Conservation (phyloP, 176 grass and related monocot genomes). For the Alloteropsis semialata region DNA sequence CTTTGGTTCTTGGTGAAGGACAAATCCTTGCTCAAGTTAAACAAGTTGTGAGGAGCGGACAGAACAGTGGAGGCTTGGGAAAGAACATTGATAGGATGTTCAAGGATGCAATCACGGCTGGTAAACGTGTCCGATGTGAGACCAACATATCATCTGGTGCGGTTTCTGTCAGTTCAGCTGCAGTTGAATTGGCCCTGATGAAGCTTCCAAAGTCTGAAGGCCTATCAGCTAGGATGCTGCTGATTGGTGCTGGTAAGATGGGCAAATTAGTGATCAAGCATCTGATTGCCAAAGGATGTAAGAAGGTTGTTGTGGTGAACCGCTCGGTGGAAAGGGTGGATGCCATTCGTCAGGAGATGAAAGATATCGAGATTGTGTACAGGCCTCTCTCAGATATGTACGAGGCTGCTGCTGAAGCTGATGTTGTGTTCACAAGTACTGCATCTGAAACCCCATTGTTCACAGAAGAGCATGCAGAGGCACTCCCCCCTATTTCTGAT, state of each 20-base stretch:
- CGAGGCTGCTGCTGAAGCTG: constrained; percentile 63
- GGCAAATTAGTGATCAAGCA: constrained; percentile 91
- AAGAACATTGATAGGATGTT: constrained; percentile 98
- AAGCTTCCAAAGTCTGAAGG: constrained; percentile 66
- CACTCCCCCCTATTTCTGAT: constrained; percentile 47
- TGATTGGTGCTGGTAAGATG: constrained; percentile 89
- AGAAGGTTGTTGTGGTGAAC: constrained; percentile 79
- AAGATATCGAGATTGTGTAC: constrained; percentile 80
- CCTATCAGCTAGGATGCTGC: constrained; percentile 69
- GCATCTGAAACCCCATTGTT: constrained; percentile 80
- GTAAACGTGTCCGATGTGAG: constrained; percentile 77
- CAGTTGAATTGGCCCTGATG: constrained; percentile 88
- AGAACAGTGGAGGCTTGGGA: constrained; percentile 73
- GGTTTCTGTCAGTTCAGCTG: constrained; percentile 92
- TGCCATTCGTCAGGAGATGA: constrained; percentile 68
- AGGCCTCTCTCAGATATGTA: constrained; percentile 72
- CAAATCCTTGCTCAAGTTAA: constrained; percentile 91
- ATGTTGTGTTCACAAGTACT: constrained; percentile 78
- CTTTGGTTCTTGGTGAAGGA: constrained; percentile 84
- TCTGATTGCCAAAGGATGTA: constrained; percentile 85
- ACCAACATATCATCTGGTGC: constrained; percentile 88
- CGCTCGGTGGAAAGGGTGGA: constrained; percentile 84
- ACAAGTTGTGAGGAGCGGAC: constrained; percentile 80
- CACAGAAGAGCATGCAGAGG: constrained; percentile 53
- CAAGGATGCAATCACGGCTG: constrained; percentile 92